Evolutionary conservation across 2,329 filamentous ascomycete species (phyloP).

Genomic region (Venturia nashicola): DNA sequence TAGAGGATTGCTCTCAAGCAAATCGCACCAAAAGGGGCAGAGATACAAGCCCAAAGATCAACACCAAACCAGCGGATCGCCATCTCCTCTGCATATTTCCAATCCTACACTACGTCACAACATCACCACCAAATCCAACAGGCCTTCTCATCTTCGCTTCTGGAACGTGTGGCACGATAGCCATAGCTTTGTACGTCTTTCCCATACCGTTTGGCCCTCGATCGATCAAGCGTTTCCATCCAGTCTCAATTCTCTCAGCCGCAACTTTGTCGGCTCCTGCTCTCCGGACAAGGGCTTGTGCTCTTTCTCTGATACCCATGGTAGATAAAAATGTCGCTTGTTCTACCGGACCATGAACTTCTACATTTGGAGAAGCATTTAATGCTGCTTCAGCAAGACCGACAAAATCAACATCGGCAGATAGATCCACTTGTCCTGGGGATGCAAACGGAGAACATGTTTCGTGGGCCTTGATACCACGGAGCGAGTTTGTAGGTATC

Average conservation of each 20-base stretch:
- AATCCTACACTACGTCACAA: conserved; percentile 17
- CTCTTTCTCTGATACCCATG: conserved; percentile 76
- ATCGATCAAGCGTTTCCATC: conserved; percentile 77
- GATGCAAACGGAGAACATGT: conserved; percentile 66
- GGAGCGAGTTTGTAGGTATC: conserved; percentile 78
- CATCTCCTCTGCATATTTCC: background rate
- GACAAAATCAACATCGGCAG: conserved; percentile 86
- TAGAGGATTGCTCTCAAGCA: no score
- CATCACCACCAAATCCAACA: conserved; percentile 78
- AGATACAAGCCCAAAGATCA: background rate
- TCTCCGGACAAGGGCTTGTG: conserved; percentile 46
- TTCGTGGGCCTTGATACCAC: conserved; percentile 71
- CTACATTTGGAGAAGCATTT: conserved; percentile 62
- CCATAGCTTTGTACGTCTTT: conserved; percentile 84
- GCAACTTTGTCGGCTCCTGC: conserved; percentile 27
- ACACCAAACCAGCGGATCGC: background rate
- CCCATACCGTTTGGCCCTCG: conserved; percentile 79
- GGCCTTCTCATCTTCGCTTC: conserved; percentile 61
- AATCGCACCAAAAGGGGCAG: background rate
- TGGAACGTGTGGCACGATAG: conserved; percentile 56
- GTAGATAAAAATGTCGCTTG: conserved; percentile 67
- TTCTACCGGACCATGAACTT: conserved; percentile 84
- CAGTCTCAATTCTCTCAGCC: conserved; percentile 52
- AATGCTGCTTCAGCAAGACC: conserved; percentile 74
- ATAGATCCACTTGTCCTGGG: conserved; percentile 77